Evolutionary conservation across 2,329 filamentous ascomycete species (phyloP).

Genomic region (Pseudocercospora macadamiae): DNA sequence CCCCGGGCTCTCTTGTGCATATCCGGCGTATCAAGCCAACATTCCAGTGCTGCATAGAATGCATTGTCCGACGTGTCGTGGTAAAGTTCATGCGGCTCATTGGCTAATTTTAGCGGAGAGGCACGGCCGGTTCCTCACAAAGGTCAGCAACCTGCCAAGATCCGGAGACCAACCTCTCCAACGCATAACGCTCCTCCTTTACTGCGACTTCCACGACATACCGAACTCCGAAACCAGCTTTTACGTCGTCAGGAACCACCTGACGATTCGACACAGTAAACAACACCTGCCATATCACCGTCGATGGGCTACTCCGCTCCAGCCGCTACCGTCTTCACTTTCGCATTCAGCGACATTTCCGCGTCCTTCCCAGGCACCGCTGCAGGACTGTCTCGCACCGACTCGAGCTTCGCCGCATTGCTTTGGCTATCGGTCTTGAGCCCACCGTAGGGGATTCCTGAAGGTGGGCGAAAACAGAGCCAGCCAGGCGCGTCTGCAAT

Average conservation of each 20-base stretch:
- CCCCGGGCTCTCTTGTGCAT: too few species aligned
- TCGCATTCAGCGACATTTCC: constrained; percentile 40
- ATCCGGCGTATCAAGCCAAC: too few species aligned
- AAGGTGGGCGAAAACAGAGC: constrained; percentile 54
- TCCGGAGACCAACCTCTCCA: neutral
- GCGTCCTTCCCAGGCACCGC: constrained; percentile 38
- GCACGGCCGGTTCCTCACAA: too few species aligned
- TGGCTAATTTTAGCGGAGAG: neutral
- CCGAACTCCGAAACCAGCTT: neutral
- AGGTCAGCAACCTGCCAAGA: neutral
- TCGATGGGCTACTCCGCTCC: constrained; percentile 48
- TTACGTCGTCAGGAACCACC: constrained; percentile 5
- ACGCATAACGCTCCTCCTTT: neutral
- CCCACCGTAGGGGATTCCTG: constrained; percentile 49
- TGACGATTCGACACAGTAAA: constrained; percentile 5
- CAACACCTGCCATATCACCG: constrained; percentile 2
- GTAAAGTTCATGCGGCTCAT: neutral
- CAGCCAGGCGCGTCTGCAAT: constrained; percentile 3
- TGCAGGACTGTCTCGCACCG: constrained; percentile 41
- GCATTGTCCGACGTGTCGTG: neutral
- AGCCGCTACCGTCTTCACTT: constrained; percentile 37
- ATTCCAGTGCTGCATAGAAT: neutral
- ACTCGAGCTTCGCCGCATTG: constrained; percentile 53
- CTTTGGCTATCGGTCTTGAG: constrained; percentile 51
- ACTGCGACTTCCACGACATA: neutral